These are phyloP conservation scores for Lodderomyces margitis DNA, from an alignment of 1,139 yeast species.

Conservation along the genomic window DNA sequence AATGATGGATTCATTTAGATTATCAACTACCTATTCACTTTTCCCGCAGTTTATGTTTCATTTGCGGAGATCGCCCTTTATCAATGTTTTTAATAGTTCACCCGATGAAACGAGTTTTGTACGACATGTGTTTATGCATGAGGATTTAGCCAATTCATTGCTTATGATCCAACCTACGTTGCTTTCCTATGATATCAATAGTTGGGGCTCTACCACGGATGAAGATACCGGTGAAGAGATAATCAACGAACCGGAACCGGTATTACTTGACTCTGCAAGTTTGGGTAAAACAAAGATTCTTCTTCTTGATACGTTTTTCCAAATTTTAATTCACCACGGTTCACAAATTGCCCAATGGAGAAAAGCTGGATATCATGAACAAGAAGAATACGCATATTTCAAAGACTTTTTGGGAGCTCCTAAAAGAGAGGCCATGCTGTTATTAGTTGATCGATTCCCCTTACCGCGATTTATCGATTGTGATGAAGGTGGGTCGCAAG, in stretches of 20 bases:
- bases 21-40: slow-evolving; percentile 74
- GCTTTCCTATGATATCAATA: slow-evolving; percentile 61
- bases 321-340: slow-evolving; percentile 92
- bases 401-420: slow-evolving; percentile 86
- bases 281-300: slow-evolving; percentile 60
- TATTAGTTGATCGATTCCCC: slow-evolving; percentile 92
- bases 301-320: slow-evolving; percentile 85
- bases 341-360: slow-evolving; percentile 96
- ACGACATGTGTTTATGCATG: slow-evolving; percentile 64
- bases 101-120: slow-evolving; percentile 78
- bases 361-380: slow-evolving; percentile 91
- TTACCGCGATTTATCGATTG: slow-evolving; percentile 92
- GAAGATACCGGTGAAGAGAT: slow-evolving; percentile 28
- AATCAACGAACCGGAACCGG: slow-evolving; percentile 51
- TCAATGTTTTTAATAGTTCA: slow-evolving; percentile 71
- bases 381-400: slow-evolving; percentile 85
- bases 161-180: slow-evolving; percentile 78
- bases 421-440: slow-evolving; percentile 85
- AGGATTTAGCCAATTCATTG: slow-evolving; percentile 63
- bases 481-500: slow-evolving; percentile 97
- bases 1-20: slow-evolving; percentile 69
- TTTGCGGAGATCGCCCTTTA: slow-evolving; percentile 65
- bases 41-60: slow-evolving; percentile 76
- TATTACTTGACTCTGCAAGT: slow-evolving; percentile 66
- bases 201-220: slow-evolving; percentile 44